A percentile compares a stretch with the other conserved stretches of the same genome.
Conservation (phyloP, 2,329 filamentous ascomycete genomes). For the Bertia moriformis region DNA sequence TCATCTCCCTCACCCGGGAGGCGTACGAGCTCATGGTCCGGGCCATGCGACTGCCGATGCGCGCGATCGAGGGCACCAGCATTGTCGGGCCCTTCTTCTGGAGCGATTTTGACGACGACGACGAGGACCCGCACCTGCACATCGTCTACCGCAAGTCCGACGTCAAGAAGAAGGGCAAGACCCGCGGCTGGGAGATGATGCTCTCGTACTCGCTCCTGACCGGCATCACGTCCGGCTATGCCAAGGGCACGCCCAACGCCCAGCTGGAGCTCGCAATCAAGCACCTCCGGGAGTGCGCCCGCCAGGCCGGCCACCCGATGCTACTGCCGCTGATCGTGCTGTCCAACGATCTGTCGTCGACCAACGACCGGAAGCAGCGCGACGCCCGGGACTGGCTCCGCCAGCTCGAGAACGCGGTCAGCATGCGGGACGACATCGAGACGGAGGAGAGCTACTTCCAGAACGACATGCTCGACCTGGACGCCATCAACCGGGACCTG, state of each 20-base stretch:
- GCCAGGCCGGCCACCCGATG: slow-evolving; percentile 39
- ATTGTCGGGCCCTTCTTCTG: slow-evolving; percentile 52
- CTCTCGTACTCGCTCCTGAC: slow-evolving; percentile 40
- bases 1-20: slow-evolving; percentile 34
- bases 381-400: slow-evolving; percentile 48
- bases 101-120: slow-evolving; percentile 39
- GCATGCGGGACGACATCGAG: slow-evolving; percentile 43
- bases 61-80: slow-evolving; percentile 40
- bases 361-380: slow-evolving; percentile 45
- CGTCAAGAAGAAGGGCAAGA: slow-evolving; percentile 47
- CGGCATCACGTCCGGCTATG: slow-evolving; percentile 41
- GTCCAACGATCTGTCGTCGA: slow-evolving; percentile 37
- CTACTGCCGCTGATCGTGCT: slow-evolving; percentile 43
- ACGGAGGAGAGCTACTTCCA: slow-evolving; percentile 36
- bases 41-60: slow-evolving; percentile 34
- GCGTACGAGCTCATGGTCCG: slow-evolving; percentile 41
- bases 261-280: slow-evolving; percentile 32
- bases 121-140: slow-evolving; percentile 40
- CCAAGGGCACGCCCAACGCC: slow-evolving; percentile 44
- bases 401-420: slow-evolving; percentile 44
- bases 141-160: slow-evolving; percentile 53
- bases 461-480: slow-evolving; percentile 36
- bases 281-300: slow-evolving; percentile 31
- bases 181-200: slow-evolving; percentile 50
- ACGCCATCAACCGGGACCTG: slow-evolving; percentile 43